These are phyloP conservation scores for Piromyces finnis DNA, from an alignment of 192 early-diverging fungal species.

Conservation along the genomic window DNA sequence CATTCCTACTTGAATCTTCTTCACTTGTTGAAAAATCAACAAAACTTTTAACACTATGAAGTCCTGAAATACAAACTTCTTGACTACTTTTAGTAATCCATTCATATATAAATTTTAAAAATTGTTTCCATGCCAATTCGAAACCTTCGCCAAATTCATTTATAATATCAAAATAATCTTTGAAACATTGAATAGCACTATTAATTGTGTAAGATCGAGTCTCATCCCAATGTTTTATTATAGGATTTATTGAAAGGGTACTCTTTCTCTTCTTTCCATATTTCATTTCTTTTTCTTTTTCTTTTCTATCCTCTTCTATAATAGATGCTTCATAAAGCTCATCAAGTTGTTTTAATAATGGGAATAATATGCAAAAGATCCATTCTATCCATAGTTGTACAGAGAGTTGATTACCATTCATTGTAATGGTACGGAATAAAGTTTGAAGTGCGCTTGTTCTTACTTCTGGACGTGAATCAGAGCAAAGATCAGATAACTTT, in stretches of 20 bases:
- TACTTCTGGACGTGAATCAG: slow-evolving; percentile 75
- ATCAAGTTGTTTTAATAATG: slow-evolving; percentile 39
- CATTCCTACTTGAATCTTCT: neutral
- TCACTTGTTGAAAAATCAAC: neutral
- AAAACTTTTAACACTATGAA: slow-evolving; percentile 48
- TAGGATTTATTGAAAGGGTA: slow-evolving; percentile 32
- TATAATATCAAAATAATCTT: slow-evolving; percentile 43
- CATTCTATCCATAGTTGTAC: slow-evolving; percentile 62
- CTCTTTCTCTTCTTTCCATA: slow-evolving; percentile 11
- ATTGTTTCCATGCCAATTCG: slow-evolving; percentile 42
- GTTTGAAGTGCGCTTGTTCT: slow-evolving; percentile 88
- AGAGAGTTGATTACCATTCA: slow-evolving; percentile 61
- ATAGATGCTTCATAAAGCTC: slow-evolving; percentile 22
- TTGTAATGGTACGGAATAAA: slow-evolving; percentile 77
- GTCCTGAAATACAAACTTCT: slow-evolving; percentile 57
- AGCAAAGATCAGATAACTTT: slow-evolving; percentile 62
- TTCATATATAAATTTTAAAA: slow-evolving; percentile 55
- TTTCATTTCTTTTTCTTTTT: neutral
- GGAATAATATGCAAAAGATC: slow-evolving; percentile 73
- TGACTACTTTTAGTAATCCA: slow-evolving; percentile 43
- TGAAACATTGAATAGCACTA: slow-evolving; percentile 48
- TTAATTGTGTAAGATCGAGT: slow-evolving; percentile 57
- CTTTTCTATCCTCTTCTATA: slow-evolving; percentile 14
- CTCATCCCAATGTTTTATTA: slow-evolving; percentile 76
- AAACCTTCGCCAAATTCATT: slow-evolving; percentile 38